Evolutionary conservation across 305 asterid genomes (phyloP), one percentile per base, ranked within the genome.

Genomic region (Fraxinus baroniana): DNA sequence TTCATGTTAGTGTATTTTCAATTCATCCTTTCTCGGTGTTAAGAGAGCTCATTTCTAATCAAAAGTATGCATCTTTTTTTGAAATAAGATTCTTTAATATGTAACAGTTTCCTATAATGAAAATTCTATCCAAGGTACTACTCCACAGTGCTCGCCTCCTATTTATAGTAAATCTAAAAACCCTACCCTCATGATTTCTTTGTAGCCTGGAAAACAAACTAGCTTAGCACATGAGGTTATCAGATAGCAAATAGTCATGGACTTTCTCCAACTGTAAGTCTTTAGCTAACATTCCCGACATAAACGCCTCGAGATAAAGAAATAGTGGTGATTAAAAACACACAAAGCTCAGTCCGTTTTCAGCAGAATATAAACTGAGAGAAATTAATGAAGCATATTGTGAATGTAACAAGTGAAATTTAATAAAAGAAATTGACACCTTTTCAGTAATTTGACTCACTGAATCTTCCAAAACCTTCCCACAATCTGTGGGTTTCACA

Each of bases 361-460:
- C 46, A 33, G 55, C 41, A 46, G 7, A 44, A 79, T 17, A 74
- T 18, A 49, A 46, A 77, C 4, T 18, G n/a, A 83, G 7, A 49
- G 80, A 77, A 82, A 36, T n/a, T 8, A 37, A 73, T 18, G 39
- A 70, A 28, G 5, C 35, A 15, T 70, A 70, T 32, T 70, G 41
- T 70, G 9, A 17, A 70, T 41, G 66, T 71, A n/a, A 81, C 49
- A 78, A 6, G 55, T 26, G 79, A 55, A 70, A 74, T 74, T 75
- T 39, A 78, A 28, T 62, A 41, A 15, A 83, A 83, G 76, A 87
- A 78, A 77, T 78, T 22, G 84, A 64, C 66, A 90, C 97, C 95
- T 89, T 89, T 79, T 89, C 89, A 68, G 82, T 41, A 13, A 39
- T 84, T 80, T 86, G 89, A 85, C 81, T 76, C 73, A 60, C 88